phyloP scores from a whole-genome alignment of 2,329 filamentous ascomycete species.

The Ophiocordyceps sinensis region DNA sequence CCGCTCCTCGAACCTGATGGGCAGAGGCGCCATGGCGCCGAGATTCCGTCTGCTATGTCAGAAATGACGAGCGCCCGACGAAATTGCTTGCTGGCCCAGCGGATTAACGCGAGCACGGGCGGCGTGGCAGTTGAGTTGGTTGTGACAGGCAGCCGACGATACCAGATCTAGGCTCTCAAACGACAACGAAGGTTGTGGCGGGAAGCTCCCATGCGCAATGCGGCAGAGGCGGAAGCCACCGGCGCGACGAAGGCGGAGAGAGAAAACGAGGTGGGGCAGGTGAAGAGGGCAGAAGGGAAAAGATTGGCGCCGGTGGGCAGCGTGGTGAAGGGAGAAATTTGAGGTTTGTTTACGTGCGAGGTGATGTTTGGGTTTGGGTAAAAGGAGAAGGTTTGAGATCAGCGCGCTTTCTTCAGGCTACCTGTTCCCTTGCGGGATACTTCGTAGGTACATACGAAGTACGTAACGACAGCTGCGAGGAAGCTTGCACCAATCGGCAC shows the following conservation, averaged over 20 bases:
- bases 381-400: constrained; percentile 5
- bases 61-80: constrained; percentile 6
- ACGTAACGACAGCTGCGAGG: not conserved
- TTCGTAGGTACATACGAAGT: no score
- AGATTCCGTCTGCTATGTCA: constrained; percentile 11
- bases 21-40: constrained; percentile 51
- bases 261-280: constrained; percentile 3
- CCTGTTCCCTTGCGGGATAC: constrained; percentile 13
- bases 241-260: constrained; percentile 5
- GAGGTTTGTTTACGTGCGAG: constrained; percentile 5
- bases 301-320: constrained; percentile 10
- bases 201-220: constrained; percentile 24
- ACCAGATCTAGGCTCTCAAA: not conserved
- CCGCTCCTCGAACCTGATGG: constrained; percentile 88
- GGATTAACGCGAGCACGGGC: constrained; percentile 8
- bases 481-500: constrained; percentile 2
- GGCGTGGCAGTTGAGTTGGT: no score
- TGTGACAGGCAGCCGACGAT: not conserved
- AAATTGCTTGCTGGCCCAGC: not conserved
- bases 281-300: constrained; percentile 5
- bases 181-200: constrained; percentile 11
- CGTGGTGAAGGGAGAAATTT: constrained; percentile 6
- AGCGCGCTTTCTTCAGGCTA: constrained; percentile 14
- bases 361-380: constrained; percentile 5
- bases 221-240: constrained; percentile 10